Evolutionary conservation across 1,284 basidiomycete species (phyloP).

Genomic region (Grifola frondosa): DNA sequence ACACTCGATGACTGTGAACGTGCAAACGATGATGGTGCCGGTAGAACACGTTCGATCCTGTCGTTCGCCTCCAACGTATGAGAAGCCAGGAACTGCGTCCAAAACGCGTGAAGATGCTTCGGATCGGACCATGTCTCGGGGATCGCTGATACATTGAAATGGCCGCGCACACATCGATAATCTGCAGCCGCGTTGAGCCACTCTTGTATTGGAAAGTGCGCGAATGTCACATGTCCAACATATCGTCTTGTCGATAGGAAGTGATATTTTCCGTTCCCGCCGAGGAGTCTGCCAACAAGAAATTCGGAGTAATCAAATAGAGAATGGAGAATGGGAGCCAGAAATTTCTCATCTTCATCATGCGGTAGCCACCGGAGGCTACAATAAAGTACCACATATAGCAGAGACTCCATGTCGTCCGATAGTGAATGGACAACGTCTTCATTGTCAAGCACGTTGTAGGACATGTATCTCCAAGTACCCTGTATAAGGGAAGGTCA

Average conservation of each 20-base stretch:
- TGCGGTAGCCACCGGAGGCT: neutral
- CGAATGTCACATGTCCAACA: neutral
- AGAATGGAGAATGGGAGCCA: no score
- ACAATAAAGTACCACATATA: constrained; percentile 7
- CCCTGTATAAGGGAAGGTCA: neutral
- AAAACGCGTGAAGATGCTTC: neutral
- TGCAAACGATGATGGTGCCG: no score
- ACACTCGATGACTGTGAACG: no score
- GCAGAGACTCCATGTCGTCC: constrained; percentile 9
- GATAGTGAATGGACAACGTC: neutral
- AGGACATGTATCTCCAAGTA: constrained; percentile 8
- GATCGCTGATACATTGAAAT: neutral
- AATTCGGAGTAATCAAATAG: neutral
- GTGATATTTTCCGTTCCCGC: neutral
- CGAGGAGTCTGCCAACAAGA: neutral
- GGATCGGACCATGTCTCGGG: constrained; percentile 1
- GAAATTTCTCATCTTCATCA: no score
- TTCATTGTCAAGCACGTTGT: neutral
- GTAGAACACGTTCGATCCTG: no score
- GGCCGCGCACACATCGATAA: neutral
- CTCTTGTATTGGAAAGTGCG: neutral
- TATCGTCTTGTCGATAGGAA: neutral
- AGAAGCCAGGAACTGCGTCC: constrained; percentile 1
- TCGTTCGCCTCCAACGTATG: constrained; percentile 3
- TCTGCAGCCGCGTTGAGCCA: constrained; percentile 5